Evolutionary conservation across 148 eudicot genomes (phyloP).

Genomic region (Rhododendron ovatum): DNA sequence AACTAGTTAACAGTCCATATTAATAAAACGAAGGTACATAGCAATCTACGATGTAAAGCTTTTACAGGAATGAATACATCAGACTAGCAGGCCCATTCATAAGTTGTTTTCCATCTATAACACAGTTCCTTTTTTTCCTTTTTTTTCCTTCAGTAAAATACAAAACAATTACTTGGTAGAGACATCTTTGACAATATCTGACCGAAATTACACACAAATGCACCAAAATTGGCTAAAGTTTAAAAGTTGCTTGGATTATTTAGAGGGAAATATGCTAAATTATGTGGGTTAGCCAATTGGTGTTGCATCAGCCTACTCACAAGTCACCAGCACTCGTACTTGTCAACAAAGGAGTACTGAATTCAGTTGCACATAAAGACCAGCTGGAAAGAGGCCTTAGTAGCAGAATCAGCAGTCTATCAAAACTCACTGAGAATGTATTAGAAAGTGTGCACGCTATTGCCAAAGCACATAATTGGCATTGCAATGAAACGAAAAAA

Average conservation of each 20-base stretch:
- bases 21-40: background rate
- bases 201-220: too few species aligned
- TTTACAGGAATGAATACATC: background rate
- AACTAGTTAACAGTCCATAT: background rate
- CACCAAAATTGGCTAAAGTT: background rate
- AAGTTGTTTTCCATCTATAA: background rate
- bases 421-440: background rate
- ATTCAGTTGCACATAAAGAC: background rate
- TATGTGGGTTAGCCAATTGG: background rate
- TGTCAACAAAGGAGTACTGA: background rate
- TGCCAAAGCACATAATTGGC: background rate
- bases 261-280: background rate
- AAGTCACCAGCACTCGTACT: background rate
- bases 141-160: background rate
- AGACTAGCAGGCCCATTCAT: background rate
- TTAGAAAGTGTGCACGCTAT: background rate
- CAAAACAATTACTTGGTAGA: background rate
- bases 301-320: background rate
- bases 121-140: background rate
- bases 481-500: background rate
- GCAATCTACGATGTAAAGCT: background rate
- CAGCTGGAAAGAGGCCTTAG: background rate
- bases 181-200: constrained; percentile 3
- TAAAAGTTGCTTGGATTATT: background rate
- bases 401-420: background rate